Base-by-base conservation (phyloP, 768 basidiomycete species). In the Lactarius trivialis region DNA sequence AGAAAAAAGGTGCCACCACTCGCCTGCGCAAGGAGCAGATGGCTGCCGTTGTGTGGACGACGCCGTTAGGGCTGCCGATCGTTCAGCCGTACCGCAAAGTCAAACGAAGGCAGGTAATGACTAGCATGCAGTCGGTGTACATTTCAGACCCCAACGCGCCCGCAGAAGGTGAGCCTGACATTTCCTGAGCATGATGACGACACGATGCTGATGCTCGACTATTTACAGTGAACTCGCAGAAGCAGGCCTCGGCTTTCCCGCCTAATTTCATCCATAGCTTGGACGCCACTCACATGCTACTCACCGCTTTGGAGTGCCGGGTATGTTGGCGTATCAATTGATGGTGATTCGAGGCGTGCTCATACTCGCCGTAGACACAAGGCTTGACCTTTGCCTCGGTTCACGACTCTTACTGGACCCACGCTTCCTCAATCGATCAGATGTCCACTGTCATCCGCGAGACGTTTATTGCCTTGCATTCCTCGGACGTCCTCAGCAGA, bases 381-480 rank as follows among this genome's bases (percentile, higher is more conserved):
- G 80, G 78, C 39, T 70, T 99, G 67, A 86, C 87, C 0, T 98
- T 98, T 72, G 95, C 96, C 0, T 91, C 93, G 0, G 97, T 99
- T 12, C 97, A 99, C 71, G 97, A 99, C 71, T 98, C 97, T 0
- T 99, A 98, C 75, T 99, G 97, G 97, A 98, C 96, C 4, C 97
- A 99, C 71, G 89, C 97, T 0, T 82, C 77, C 50, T 82, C 81
- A 66, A 88, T 98, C 58, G 91, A 97, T 74, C 76, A 84, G 56
- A 96, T 98, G 93, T 90, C 92, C 0, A 79, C 78, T 52, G 80
- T 90, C 68, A 96, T 98, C 69, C 88, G 96, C 32, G 89, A 95
- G 49, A 93, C 91, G 0, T 99, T 99, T 73, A 89, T 98, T 60
- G 85, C 88, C 0, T 80, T 98, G 17, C 96, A 99, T 73, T 88